phyloP scores from a whole-genome alignment of 2,329 filamentous ascomycete genomes.

The Calonectria fujianensis region DNA sequence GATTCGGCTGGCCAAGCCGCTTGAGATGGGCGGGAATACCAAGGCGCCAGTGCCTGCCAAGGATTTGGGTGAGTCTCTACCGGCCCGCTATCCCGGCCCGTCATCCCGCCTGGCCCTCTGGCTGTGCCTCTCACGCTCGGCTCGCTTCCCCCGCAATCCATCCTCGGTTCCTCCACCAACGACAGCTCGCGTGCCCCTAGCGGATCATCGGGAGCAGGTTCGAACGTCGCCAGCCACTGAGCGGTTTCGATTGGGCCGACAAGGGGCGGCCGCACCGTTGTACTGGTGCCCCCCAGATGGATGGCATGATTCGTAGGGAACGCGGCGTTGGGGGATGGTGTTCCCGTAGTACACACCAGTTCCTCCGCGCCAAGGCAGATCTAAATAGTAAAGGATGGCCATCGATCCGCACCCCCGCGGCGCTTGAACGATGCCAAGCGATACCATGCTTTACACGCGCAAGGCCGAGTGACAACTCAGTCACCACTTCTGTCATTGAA shows the following conservation, averaged over 20 bases:
- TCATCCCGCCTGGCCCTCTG: neutral
- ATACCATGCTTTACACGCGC: neutral
- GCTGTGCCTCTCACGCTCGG: neutral
- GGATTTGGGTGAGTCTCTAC: neutral
- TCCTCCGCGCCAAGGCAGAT: neutral
- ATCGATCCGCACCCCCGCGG: neutral
- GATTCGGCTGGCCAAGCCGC: slow-evolving; percentile 9
- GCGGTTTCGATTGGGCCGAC: neutral
- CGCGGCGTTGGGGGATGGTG: neutral
- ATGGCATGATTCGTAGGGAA: slow-evolving; percentile 1
- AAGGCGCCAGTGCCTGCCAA: neutral
- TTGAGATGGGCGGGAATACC: neutral
- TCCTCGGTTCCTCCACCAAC: slow-evolving; percentile 17
- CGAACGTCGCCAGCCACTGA: neutral
- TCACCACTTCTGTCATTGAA: neutral
- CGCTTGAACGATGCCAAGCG: neutral
- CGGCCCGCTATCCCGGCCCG: slow-evolving; percentile 9
- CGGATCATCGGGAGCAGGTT: slow-evolving; percentile 10
- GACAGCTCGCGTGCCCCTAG: slow-evolving; percentile 2
- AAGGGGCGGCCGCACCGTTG: neutral
- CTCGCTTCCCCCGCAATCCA: slow-evolving; percentile 26
- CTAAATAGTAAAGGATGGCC: neutral
- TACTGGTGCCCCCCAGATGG: neutral
- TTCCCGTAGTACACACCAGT: neutral
- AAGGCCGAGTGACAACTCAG: neutral